Conservation (phyloP, 2,329 filamentous ascomycete species). For the Epichloe sp. region DNA sequence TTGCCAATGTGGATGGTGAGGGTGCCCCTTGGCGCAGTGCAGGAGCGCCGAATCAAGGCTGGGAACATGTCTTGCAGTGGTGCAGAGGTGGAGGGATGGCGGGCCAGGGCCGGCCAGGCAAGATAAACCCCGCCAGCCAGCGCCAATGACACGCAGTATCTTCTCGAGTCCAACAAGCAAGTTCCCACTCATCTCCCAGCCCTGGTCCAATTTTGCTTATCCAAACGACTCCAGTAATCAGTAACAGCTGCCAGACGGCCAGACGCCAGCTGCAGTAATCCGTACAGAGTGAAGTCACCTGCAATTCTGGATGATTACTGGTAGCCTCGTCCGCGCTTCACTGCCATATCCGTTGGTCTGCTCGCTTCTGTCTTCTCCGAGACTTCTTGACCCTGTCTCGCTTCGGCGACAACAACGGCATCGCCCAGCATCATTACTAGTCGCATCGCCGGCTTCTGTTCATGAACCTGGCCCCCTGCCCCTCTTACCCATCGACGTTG, state of each 20-base stretch:
- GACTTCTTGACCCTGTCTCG: background rate
- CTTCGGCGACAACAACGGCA: background rate
- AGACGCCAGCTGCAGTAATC: no score
- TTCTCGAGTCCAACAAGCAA: background rate
- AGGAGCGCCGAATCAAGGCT: background rate
- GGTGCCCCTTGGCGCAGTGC: background rate
- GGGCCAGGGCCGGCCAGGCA: no score
- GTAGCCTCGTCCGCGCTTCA: background rate
- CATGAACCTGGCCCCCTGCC: background rate
- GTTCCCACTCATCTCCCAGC: background rate
- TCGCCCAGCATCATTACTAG: background rate
- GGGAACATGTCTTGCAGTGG: background rate
- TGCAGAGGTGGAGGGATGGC: no score
- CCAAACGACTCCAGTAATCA: background rate
- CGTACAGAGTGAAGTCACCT: no score
- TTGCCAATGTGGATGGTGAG: no score
- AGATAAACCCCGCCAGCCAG: background rate
- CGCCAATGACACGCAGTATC: background rate
- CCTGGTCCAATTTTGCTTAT: background rate
- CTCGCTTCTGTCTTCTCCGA: background rate
- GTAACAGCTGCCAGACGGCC: background rate
- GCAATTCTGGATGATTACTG: background rate
- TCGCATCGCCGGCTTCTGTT: background rate
- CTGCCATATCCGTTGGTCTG: background rate
- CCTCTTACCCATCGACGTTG: background rate